Evolutionary conservation across 768 basidiomycete genomes (phyloP), one percentile per base, ranked within the genome.

Genomic region (Phanerochaete sordida): DNA sequence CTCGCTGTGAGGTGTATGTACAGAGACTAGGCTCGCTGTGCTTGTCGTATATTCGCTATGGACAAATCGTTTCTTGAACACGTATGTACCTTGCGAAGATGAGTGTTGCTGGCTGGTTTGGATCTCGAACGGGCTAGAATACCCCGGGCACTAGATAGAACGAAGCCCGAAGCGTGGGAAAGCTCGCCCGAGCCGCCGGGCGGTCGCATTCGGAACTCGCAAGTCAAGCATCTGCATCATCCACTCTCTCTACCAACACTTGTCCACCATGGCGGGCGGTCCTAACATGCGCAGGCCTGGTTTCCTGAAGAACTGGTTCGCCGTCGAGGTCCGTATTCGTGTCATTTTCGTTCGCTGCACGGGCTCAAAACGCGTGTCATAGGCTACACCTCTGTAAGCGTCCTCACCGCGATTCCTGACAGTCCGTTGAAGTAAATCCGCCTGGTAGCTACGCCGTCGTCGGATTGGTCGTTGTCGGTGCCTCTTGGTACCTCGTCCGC

Each of bases 291-390:
- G 68, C 37, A 79, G 69, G 62, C n/a, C n/a, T n/a, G 56, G 66
- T 23, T 74, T 83, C 63, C 77, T 85, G 79, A 85, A 79, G 73
- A 79, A 89, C 74, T 88, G 87, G 87, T 86, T 80, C 68, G 87
- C 88, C 76, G 76, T 87, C 65, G 89, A 90, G 84, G 86, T 85
- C 55, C 19, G 77, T 73, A 58, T 43, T 24, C 24, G 2, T 54
- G 4, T 39, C 55, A 1, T 33, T 26, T 9, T 24, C 30, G 39
- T 12, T 19, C 19, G 30, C 9, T 51, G 21, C 24, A 6, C 31
- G 5, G 11, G n/a, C 56, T 58, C 16, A 43, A 52, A 35, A 23
- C 26, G 23, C 27, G 45, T 48, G 31, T 26, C n/a, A 4, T 51
- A 83, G 81, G 81, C 81, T 45, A 77, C 79, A 64, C 82, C 81